Evolutionary conservation across 129 eudicot species (phyloP).

Genomic region (Solidago caesia): DNA sequence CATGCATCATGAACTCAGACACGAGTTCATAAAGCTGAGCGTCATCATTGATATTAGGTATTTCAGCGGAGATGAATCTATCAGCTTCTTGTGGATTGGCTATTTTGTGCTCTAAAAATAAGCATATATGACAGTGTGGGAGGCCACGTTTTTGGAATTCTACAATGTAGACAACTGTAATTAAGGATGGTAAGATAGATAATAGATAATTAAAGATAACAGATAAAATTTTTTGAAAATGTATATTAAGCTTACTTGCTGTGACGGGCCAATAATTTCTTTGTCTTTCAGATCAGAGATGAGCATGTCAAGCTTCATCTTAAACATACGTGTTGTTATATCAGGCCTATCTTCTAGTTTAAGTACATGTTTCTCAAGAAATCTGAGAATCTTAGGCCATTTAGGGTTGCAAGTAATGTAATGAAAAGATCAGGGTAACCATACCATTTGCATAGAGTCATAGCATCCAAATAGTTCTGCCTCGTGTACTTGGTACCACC

Average conservation of each 20-base stretch:
- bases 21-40: neutral
- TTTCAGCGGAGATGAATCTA: neutral
- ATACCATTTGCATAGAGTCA: neutral
- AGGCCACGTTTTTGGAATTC: constrained; percentile 31
- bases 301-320: neutral
- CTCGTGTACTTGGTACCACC: neutral
- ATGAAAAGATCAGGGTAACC: neutral
- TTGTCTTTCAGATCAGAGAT: neutral
- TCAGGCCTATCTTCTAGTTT: neutral
- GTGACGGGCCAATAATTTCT: neutral
- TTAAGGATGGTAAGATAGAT: neutral
- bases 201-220: neutral
- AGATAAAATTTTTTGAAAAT: neutral
- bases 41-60: constrained; percentile 7
- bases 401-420: neutral
- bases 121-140: constrained; percentile 24
- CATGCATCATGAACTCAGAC: neutral
- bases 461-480: neutral
- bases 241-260: neutral
- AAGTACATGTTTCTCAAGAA: neutral
- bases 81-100: neutral
- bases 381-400: neutral
- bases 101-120: neutral
- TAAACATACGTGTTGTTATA: neutral
- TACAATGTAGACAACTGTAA: neutral